These are phyloP conservation scores for Panaeolus papilionaceus DNA, from an alignment of 768 basidiomycete genomes.

Conservation along the genomic window DNA sequence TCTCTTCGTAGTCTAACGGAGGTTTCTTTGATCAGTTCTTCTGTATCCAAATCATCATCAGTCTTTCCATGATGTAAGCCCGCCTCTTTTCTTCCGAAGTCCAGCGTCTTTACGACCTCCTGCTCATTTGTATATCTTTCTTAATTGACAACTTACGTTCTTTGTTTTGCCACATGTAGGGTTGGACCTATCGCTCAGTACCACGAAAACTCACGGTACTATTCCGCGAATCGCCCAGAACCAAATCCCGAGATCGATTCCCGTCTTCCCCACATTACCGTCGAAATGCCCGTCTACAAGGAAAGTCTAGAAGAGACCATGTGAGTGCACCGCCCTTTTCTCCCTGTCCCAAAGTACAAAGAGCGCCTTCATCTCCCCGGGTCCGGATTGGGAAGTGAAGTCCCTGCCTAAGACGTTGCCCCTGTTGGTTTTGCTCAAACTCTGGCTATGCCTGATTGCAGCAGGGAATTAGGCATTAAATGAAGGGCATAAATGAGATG, in stretches of 20 bases:
- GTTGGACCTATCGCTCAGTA: constrained; percentile 87
- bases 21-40: constrained; percentile 63
- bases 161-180: constrained; percentile 36
- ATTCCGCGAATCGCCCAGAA: constrained; percentile 70
- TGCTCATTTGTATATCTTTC: constrained; percentile 16
- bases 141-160: constrained; percentile 29
- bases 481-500: constrained; percentile 10
- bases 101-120: constrained; percentile 17
- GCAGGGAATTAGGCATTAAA: constrained; percentile 4
- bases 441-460: constrained; percentile 11
- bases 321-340: constrained; percentile 48
- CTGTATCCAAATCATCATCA: constrained; percentile 69
- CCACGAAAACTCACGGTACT: constrained; percentile 85
- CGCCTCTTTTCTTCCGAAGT: constrained; percentile 16
- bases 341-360: constrained; percentile 9
- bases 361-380: constrained; percentile 7
- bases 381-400: constrained; percentile 8
- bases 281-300: constrained; percentile 91
- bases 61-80: constrained; percentile 67
- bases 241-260: constrained; percentile 68
- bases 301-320: constrained; percentile 84
- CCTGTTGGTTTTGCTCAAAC: constrained; percentile 14
- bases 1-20: constrained; percentile 14
- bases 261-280: constrained; percentile 73
- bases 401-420: background rate